Base-by-base conservation (phyloP, 352 stramenopile species). In the Globisporangium cederbergense region DNA sequence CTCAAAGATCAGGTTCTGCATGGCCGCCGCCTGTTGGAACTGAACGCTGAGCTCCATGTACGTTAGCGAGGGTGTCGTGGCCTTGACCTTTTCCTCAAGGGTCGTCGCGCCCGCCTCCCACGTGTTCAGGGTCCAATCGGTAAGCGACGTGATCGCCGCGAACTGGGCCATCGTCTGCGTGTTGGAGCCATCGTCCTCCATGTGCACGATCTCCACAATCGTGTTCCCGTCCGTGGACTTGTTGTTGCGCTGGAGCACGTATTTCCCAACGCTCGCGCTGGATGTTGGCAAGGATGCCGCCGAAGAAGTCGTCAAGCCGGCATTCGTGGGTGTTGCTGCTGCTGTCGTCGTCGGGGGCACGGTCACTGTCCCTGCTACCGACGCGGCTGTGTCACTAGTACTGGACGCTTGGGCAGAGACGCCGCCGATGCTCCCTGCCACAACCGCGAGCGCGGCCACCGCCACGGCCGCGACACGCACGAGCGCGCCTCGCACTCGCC, bases 91-190 rank as follows among this genome's bases (percentile, higher is more conserved):
- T 20, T 14, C 53, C 7, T 63, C 32, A 30, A 75, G 66, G 46
- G 70, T 4, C 25, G 61, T 46, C 10, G 79, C 4, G 22, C 65
- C 63, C 25, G 43, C 7, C 20, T 68, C 73, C 73, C 72, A 82
- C 42, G 65, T 71, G 18, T 58, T 58, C 13, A 86, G 60, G 51
- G 47, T 68, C 77, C 75, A 86, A 25, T 68, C 60, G 22, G 49
- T 52, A 2, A 40, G 46, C 20, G 56, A 18, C 58, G 70, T 53
- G 40, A 73, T 56, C 32, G 74, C 60, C 51, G 73, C 52, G 28
- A 83, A 59, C 16, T 45, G 25, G 34, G 67, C 57, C 38, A 50
- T 32, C 28, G 28, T 52, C 43, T 67, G 47, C 20, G 62, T 50
- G 25, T 67, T 53, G 4, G 71, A 67, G 43, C 61, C 30, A 22